Evolutionary conservation across 441 rosid species (phyloP), one percentile per base, ranked within the genome.

Genomic region (Pelargonium cotyledonis): DNA sequence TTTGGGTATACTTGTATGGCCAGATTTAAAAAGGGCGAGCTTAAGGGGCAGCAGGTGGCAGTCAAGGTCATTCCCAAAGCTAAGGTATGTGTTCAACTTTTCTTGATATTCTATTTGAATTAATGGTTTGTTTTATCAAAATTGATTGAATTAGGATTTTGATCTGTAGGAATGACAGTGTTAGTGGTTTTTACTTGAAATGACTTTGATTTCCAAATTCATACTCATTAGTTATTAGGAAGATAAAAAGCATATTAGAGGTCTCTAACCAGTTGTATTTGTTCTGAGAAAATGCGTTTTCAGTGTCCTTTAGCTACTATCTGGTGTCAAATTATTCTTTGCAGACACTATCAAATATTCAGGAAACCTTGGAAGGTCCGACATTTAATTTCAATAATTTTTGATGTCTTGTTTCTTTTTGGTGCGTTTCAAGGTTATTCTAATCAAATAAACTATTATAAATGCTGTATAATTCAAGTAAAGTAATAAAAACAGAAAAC

Each of bases 1-100:
- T 94, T 94, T 78, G 98, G 98, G 70, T 91, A 89, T 67, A 94
- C 98, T 75, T 91, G 98, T 71, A 85, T 88, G 75, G 98, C 97
- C 21, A 86, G 71, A 82, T 91, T 85, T 78, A 94, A 85, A 85
- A 91, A 89, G 78, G 97, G 98, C 62, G 92, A 87, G 70, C 79
- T 82, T 63, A 89, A 91, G 71, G 98, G 90, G 49, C 89, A 81
- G 57, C 88, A 82, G 71, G 96, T 89, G 72, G 98, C 97, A 57
- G 91, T 94, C 66, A 94, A 94, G 82, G 89, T 91, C 85, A 87
- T 92, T 67, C 96, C 96, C 49, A 91, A 91, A 78, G 76, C 96
- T 49, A 89, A 89, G 96, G 99, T 94, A 65, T 65, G 73, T 51
- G 35, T 2, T 10, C 8, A 19, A 19, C 53, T 1, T 29, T 5